These are phyloP conservation scores for Pleurotus pulmonarius DNA, from an alignment of 768 basidiomycete genomes.

Conservation along the genomic window DNA sequence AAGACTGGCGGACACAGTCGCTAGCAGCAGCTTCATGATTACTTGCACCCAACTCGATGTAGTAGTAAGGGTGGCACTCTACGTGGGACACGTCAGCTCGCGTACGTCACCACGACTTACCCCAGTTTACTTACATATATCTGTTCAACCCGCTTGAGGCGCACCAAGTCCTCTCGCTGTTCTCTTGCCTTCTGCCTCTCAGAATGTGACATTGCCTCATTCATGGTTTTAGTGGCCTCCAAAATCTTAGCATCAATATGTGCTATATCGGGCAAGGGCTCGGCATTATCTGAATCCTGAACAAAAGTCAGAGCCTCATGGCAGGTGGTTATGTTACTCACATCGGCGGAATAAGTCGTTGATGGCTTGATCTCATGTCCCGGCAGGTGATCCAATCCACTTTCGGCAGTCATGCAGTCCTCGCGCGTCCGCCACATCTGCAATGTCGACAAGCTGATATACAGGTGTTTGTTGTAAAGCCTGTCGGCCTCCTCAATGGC, in stretches of 20 bases:
- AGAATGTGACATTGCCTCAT: slow-evolving; percentile 41
- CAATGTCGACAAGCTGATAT: slow-evolving; percentile 80
- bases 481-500: slow-evolving; percentile 95
- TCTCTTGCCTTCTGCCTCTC: slow-evolving; percentile 65
- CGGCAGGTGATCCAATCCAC: slow-evolving; percentile 80
- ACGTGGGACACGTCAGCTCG: slow-evolving; percentile 4
- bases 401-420: slow-evolving; percentile 92
- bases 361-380: slow-evolving; percentile 57
- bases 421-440: slow-evolving; percentile 97
- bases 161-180: slow-evolving; percentile 76
- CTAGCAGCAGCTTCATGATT: slow-evolving; percentile 85
- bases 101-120: too few species aligned
- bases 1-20: slow-evolving; percentile 84
- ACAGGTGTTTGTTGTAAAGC: slow-evolving; percentile 86
- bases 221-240: slow-evolving; percentile 53
- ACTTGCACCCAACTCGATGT: slow-evolving; percentile 92
- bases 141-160: slow-evolving; percentile 85
- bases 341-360: slow-evolving; percentile 42
- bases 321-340: slow-evolving; percentile 15
- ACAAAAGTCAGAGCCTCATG: slow-evolving; percentile 1
- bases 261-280: slow-evolving; percentile 70
- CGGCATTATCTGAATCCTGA: slow-evolving; percentile 57
- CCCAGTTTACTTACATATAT: slow-evolving; percentile 69
- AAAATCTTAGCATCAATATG: slow-evolving; percentile 69
- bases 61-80: slow-evolving; percentile 83